These are phyloP conservation scores for Petunia hybrid DNA, from an alignment of 305 asterid genomes.

Conservation along the genomic window DNA sequence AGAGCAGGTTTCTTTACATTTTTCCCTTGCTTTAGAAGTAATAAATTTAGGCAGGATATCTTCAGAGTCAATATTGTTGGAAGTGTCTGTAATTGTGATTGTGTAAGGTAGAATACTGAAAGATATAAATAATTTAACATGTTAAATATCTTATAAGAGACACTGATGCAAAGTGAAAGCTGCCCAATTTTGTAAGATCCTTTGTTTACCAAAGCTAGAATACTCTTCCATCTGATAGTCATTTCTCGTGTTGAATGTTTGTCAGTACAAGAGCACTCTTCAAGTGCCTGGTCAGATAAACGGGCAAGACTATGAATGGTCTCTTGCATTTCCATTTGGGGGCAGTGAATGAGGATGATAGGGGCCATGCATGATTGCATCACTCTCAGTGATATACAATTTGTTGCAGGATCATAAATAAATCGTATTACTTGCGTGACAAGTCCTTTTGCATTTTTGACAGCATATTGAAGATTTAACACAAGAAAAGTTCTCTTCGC, in stretches of 20 bases:
- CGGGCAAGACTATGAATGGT: slow-evolving; percentile 9
- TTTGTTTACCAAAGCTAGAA: background rate
- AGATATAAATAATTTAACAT: background rate
- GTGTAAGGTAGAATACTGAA: slow-evolving; percentile 9
- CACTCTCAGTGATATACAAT: background rate
- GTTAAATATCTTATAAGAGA: background rate
- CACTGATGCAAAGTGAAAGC: slow-evolving; percentile 19
- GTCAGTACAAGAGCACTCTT: slow-evolving; percentile 25
- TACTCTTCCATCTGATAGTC: background rate
- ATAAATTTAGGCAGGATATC: slow-evolving; percentile 22
- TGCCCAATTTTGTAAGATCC: background rate
- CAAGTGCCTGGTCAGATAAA: slow-evolving; percentile 9
- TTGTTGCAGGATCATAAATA: slow-evolving; percentile 6
- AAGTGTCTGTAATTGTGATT: background rate
- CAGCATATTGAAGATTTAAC: slow-evolving; percentile 99
- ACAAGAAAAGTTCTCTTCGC: slow-evolving; percentile 94
- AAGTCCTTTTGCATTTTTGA: slow-evolving; percentile 13
- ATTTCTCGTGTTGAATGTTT: slow-evolving; percentile 16
- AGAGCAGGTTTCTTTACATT: slow-evolving; percentile 78
- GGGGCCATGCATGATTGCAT: slow-evolving; percentile 10
- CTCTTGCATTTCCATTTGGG: slow-evolving; percentile 23
- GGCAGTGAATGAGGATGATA: background rate
- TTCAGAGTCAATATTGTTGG: slow-evolving; percentile 1
- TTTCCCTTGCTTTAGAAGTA: slow-evolving; percentile 34
- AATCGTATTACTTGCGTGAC: slow-evolving; percentile 1